phyloP scores from a whole-genome alignment of 2,329 filamentous ascomycete species.

The Colletotrichum ledebouriae region DNA sequence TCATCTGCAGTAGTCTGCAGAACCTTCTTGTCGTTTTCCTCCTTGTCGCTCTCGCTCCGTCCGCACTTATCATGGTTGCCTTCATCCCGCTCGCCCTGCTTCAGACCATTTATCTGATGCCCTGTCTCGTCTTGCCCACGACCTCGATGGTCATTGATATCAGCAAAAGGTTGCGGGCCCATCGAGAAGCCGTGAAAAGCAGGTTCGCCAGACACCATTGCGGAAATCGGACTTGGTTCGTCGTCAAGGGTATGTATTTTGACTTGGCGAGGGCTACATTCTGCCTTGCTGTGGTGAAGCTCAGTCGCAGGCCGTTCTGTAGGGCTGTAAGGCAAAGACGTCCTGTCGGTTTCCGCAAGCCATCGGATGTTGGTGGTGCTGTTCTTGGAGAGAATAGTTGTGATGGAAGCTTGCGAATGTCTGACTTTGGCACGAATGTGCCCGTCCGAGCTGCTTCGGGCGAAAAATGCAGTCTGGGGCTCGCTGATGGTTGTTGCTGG shows the following conservation, averaged over 20 bases:
- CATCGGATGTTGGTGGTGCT: conserved; percentile 51
- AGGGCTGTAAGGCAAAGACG: too few species aligned
- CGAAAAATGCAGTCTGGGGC: conserved; percentile 50
- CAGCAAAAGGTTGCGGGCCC: not conserved
- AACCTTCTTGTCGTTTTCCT: not conserved
- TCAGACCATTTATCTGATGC: too few species aligned
- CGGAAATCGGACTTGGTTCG: not conserved
- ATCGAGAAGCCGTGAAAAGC: conserved; percentile 6
- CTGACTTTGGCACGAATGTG: conserved; percentile 45
- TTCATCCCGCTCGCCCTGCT: too few species aligned
- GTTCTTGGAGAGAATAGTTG: conserved; percentile 49
- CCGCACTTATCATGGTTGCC: too few species aligned
- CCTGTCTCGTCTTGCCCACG: too few species aligned
- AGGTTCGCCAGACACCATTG: not conserved
- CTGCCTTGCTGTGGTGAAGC: too few species aligned
- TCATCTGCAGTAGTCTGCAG: not conserved
- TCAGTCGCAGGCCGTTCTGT: not conserved
- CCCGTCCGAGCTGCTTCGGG: conserved; percentile 44
- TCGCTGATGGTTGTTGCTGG: conserved; percentile 53
- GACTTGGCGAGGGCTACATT: too few species aligned
- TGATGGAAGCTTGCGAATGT: conserved; percentile 36
- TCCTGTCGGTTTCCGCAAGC: conserved; percentile 26
- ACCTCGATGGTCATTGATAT: not conserved
- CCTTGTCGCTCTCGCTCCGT: too few species aligned
- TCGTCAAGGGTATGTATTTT: too few species aligned